A percentile compares a stretch with the other conserved stretches of the same genome.
Conservation (phyloP, 2,329 filamentous ascomycete species). For the Emydomyces testavorans region DNA sequence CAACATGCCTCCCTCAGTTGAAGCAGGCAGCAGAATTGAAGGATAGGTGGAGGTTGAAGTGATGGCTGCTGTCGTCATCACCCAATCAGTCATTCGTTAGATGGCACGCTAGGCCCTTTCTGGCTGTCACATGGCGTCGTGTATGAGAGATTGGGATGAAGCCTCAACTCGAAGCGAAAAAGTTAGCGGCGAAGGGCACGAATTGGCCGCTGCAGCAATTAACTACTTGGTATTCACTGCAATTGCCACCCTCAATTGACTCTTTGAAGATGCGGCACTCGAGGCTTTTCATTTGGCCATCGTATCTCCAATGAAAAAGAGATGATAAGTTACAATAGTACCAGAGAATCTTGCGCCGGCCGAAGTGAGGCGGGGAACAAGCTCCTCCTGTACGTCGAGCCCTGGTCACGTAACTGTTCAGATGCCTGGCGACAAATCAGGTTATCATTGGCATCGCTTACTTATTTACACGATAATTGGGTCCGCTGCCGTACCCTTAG, state of each 20-base stretch:
- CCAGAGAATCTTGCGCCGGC: conserved; percentile 6
- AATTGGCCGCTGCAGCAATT: too few species aligned
- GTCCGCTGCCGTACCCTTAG: conserved; percentile 7
- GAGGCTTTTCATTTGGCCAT: background rate
- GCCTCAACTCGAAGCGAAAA: conserved; percentile 1
- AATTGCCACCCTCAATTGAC: conserved; percentile 2
- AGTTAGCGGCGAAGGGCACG: background rate
- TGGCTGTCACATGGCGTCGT: conserved; percentile 4
- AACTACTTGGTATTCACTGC: too few species aligned
- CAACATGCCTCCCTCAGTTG: too few species aligned
- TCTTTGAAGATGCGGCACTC: background rate
- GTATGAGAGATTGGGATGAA: background rate
- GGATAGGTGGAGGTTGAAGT: background rate
- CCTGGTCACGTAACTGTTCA: conserved; percentile 6
- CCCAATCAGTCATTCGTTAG: too few species aligned
- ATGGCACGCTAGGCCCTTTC: conserved; percentile 8
- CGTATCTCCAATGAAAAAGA: conserved; percentile 7
- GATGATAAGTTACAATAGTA: conserved; percentile 3
- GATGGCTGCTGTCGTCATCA: background rate
- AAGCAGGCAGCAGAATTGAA: conserved; percentile 5
- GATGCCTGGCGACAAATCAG: conserved; percentile 1
- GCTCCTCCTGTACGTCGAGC: conserved; percentile 11
- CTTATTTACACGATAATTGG: conserved; percentile 9
- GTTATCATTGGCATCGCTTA: conserved; percentile 3
- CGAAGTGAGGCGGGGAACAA: conserved; percentile 10